These are phyloP conservation scores for Dendrocalamus sinicus DNA, from an alignment of 176 grass and related monocot genomes.

Conservation along the genomic window DNA sequence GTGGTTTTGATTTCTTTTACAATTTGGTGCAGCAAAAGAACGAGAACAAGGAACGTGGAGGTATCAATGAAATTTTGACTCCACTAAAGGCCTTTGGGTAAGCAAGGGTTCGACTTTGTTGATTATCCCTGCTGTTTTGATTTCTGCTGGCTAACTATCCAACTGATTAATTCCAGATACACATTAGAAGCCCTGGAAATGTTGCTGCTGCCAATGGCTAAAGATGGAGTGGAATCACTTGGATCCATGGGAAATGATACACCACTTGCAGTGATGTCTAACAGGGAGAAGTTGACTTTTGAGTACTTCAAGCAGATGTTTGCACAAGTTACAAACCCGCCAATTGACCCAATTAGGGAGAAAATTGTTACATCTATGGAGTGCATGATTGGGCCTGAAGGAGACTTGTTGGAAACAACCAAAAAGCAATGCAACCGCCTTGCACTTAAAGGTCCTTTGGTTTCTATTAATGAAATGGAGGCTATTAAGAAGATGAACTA, in stretches of 20 bases:
- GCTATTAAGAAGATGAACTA: slow-evolving; percentile 96
- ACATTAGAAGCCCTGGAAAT: slow-evolving; percentile 94
- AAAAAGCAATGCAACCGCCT: slow-evolving; percentile 90
- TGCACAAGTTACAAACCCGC: slow-evolving; percentile 97
- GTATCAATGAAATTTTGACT: slow-evolving; percentile 71
- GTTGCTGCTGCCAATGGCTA: slow-evolving; percentile 92
- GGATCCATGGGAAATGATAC: slow-evolving; percentile 98
- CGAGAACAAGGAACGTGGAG: slow-evolving; percentile 47
- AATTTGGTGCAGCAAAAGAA: slow-evolving; percentile 50
- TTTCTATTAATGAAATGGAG: slow-evolving; percentile 95
- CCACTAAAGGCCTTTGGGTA: slow-evolving; percentile 98
- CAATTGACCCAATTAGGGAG: slow-evolving; percentile 96
- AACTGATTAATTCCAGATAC: slow-evolving; percentile 61
- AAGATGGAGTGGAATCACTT: slow-evolving; percentile 76
- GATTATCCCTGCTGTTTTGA: neutral
- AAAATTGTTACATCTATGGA: slow-evolving; percentile 98
- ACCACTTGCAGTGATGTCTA: slow-evolving; percentile 98
- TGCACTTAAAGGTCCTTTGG: slow-evolving; percentile 74
- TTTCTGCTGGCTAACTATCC: slow-evolving; percentile 27
- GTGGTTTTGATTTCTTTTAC: slow-evolving; percentile 23
- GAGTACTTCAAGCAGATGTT: slow-evolving; percentile 99
- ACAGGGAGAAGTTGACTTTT: slow-evolving; percentile 91
- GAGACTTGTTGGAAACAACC: slow-evolving; percentile 90
- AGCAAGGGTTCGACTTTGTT: slow-evolving; percentile 34
- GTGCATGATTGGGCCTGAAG: slow-evolving; percentile 97